Evolutionary conservation across 495 filamentous ascomycete species (phyloP), one percentile per base, ranked within the genome.

Genomic region (Aspergillus carlsbadensis): DNA sequence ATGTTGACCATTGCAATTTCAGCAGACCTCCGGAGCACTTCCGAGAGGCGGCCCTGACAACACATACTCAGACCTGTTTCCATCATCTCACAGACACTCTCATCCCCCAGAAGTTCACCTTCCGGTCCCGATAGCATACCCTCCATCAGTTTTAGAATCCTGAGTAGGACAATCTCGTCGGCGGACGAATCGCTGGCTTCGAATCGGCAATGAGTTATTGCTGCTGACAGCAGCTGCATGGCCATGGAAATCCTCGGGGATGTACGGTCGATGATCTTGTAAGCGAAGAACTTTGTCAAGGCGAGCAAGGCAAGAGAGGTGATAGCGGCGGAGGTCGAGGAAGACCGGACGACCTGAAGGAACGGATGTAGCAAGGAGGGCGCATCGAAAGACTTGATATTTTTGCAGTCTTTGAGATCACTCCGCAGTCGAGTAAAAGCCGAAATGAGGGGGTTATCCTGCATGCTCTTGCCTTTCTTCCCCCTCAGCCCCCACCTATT

Each of bases 21-120:
- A 1, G 95, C 95, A 20, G 91, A 93, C 57, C 92, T 81, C 51
- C 92, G 82, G 15, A 99, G 78, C 10, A 98, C 84, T 63, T 97
- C 94, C 15, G 94, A 96, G 47, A 99, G 81, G 46, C 92, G 84
- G 52, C 86, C 84, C 72, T 97, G 91, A 54, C 92, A 97, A 73
- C 94, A 99, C 83, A 99, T 98, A 68, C 92, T 96, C 58, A 99
- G 70, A 4, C 92, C 95, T 5, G 90, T 92, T 70, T 96, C 94
- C 94, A 99, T 98, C 94, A 99, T 98, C 66, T 96, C 90, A 65
- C 94, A 99, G 10, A 99, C 90, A 66, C 92, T 97, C 74, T 96
- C 92, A 63, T 99, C 94, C 31, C 93, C 92, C 3, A 96, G 81
- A 2, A 98, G 78, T 54, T 92, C 88, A 13, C 95, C 94, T 26